Conservation (phyloP, 2,329 filamentous ascomycete genomes). For the Gaeumannomyces tritici region DNA sequence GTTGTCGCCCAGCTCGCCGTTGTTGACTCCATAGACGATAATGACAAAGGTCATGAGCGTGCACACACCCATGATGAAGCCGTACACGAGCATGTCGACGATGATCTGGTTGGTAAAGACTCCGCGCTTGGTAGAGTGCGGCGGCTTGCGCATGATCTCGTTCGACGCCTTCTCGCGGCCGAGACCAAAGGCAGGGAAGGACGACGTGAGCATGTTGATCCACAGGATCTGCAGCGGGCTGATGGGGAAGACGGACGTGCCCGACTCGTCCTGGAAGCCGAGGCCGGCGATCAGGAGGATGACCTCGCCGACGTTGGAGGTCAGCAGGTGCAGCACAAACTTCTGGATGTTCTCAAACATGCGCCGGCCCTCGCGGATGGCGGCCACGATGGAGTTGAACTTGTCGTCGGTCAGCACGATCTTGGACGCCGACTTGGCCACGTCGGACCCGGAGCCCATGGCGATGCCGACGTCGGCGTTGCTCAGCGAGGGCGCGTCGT, state of each 20-base stretch:
- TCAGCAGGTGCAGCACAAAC: conserved; percentile 71
- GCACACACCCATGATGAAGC: conserved; percentile 65
- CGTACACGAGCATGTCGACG: conserved; percentile 72
- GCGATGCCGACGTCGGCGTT: conserved; percentile 79
- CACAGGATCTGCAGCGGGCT: conserved; percentile 81
- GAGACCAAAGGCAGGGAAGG: conserved; percentile 79
- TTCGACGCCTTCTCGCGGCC: conserved; percentile 67
- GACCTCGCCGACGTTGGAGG: conserved; percentile 77
- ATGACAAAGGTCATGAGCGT: conserved; percentile 59
- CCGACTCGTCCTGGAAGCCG: conserved; percentile 62
- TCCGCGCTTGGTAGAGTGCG: conserved; percentile 56
- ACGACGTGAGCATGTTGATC: conserved; percentile 91
- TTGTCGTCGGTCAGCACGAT: conserved; percentile 85
- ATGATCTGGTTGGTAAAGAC: conserved; percentile 74
- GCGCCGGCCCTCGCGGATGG: conserved; percentile 72
- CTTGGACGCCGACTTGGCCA: conserved; percentile 71
- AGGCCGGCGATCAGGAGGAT: conserved; percentile 73
- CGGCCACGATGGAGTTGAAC: conserved; percentile 76
- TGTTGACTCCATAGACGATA: conserved; percentile 46
- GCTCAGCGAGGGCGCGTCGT: conserved; percentile 74
- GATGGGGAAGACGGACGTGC: conserved; percentile 75
- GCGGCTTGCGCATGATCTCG: conserved; percentile 72
- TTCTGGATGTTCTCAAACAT: conserved; percentile 90
- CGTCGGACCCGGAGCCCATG: conserved; percentile 82
- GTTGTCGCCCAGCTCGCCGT: conserved; percentile 44